Evolutionary conservation across 2,329 filamentous ascomycete genomes (phyloP).

Genomic region (Arthrinium puccinioides): DNA sequence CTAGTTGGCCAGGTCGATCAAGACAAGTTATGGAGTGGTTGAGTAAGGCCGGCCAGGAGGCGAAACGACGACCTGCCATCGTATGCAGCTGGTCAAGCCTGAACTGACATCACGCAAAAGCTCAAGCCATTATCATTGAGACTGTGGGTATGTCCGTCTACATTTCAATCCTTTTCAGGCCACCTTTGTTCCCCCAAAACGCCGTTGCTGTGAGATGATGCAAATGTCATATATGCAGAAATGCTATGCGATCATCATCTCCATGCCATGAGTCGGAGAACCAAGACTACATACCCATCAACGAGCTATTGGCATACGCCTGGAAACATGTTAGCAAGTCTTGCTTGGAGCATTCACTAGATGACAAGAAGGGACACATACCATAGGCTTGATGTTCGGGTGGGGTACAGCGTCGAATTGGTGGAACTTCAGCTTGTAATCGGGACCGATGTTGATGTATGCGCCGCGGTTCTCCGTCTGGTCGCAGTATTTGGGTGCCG

Average conservation of each 20-base stretch:
- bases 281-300: conserved; percentile 20
- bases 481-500: conserved; percentile 94
- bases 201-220: conserved; percentile 22
- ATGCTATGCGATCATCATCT: conserved; percentile 16
- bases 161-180: conserved; percentile 1
- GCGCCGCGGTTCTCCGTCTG: conserved; percentile 97
- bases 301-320: conserved; percentile 83
- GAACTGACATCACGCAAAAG: too few relatives aligned
- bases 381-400: conserved; percentile 91
- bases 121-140: conserved; percentile 3
- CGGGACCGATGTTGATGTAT: conserved; percentile 91
- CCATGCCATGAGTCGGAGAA: conserved; percentile 13
- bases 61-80: neutral
- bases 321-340: conserved; percentile 27
- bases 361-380: conserved; percentile 25
- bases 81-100: too few relatives aligned
- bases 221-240: conserved; percentile 21
- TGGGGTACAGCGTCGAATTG: conserved; percentile 96
- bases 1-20: conserved; percentile 44
- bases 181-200: conserved; percentile 17
- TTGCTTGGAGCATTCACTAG: neutral
- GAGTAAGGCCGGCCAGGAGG: too few relatives aligned
- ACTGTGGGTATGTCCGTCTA: conserved; percentile 6
- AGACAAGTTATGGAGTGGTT: conserved; percentile 43
- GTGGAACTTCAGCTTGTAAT: conserved; percentile 86